Evolutionary conservation across 805 yeast genomes (phyloP).

Genomic region (Suhomyces kilbournensis): DNA sequence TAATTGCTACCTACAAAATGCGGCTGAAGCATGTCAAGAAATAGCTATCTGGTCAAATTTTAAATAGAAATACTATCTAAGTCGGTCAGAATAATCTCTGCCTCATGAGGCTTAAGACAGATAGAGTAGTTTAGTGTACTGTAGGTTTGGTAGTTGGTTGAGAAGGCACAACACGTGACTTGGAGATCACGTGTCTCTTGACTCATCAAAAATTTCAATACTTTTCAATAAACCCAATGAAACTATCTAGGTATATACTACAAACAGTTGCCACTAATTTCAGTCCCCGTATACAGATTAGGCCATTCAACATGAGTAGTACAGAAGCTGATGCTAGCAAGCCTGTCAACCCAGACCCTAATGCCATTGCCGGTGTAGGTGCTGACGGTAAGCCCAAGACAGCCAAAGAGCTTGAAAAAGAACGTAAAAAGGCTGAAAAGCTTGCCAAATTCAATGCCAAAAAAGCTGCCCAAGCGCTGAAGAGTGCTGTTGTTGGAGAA

Average conservation of each 20-base stretch:
- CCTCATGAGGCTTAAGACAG: too few relatives aligned
- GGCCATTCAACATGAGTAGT: conserved; percentile 9
- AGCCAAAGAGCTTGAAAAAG: conserved; percentile 81
- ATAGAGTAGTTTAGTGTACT: too few relatives aligned
- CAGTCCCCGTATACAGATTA: conserved; percentile 2
- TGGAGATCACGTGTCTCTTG: neutral
- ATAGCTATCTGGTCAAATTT: too few relatives aligned
- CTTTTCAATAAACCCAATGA: conserved; percentile 2
- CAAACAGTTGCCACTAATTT: conserved; percentile 1
- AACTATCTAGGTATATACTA: conserved; percentile 2
- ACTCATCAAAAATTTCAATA: conserved; percentile 12
- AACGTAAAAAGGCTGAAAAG: conserved; percentile 84
- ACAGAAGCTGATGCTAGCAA: conserved; percentile 9
- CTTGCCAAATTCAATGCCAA: conserved; percentile 85
- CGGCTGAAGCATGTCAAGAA: too few relatives aligned
- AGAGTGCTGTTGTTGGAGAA: conserved; percentile 35
- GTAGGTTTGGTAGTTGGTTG: too few relatives aligned
- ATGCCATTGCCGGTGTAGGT: conserved; percentile 14
- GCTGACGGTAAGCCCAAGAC: conserved; percentile 51
- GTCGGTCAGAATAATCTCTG: too few relatives aligned
- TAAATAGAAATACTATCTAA: too few relatives aligned
- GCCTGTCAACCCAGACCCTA: conserved; percentile 10
- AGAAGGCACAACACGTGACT: too few relatives aligned
- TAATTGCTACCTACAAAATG: too few relatives aligned
- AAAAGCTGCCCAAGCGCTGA: conserved; percentile 52